Evolutionary conservation across 2,329 filamentous ascomycete species (phyloP).

Genomic region (Penicillium sclerotiorum): DNA sequence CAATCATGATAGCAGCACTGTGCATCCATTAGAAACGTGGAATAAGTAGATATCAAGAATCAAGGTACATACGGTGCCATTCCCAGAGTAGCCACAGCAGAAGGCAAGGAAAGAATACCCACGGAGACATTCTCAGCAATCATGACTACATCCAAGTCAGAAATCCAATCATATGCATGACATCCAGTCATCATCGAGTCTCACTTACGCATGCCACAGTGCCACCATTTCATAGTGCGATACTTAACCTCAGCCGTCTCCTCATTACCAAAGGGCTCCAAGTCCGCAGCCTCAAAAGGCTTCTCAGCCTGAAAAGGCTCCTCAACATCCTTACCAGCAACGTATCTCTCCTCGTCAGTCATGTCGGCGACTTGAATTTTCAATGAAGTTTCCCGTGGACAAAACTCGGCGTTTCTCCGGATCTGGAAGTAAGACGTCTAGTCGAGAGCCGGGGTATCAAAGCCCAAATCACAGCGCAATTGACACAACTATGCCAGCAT

Average conservation of each 20-base stretch:
- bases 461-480: conserved; percentile 3
- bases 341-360: conserved; percentile 21
- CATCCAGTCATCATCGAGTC: no score
- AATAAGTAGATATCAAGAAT: background rate
- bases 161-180: conserved; percentile 11
- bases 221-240: conserved; percentile 52
- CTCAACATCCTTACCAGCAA: conserved; percentile 11
- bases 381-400: no score
- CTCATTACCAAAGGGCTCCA: conserved; percentile 45
- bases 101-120: conserved; percentile 59
- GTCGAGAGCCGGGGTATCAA: background rate
- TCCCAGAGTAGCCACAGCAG: conserved; percentile 57
- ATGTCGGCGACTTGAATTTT: conserved; percentile 5
- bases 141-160: conserved; percentile 48
- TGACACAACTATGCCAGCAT: conserved; percentile 11
- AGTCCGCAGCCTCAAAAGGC: conserved; percentile 16
- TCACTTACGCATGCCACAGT: conserved; percentile 20
- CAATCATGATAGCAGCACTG: conserved; percentile 56
- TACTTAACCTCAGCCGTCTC: conserved; percentile 50
- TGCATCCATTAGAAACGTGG: background rate
- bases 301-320: conserved; percentile 18
- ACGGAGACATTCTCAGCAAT: conserved; percentile 62
- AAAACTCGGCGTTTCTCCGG: conserved; percentile 3
- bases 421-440: background rate
- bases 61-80: conserved; percentile 50